A percentile compares a stretch with the other conserved stretches of the same genome.
Evolutionary conservation across 768 basidiomycete species (phyloP).

Genomic region (Termitomyces sp.): DNA sequence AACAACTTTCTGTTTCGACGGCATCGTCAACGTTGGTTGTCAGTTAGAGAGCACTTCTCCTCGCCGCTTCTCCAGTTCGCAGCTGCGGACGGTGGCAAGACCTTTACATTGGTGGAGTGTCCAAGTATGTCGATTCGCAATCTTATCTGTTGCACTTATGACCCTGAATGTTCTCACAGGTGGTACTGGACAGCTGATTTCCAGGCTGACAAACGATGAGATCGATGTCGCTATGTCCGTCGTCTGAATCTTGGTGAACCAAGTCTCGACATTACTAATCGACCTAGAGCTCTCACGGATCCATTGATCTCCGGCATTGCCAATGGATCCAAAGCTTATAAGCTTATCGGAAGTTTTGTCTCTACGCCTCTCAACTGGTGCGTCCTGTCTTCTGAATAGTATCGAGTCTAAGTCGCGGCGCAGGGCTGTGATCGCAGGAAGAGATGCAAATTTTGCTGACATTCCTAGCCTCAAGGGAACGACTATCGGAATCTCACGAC

Average conservation of each 20-base stretch:
- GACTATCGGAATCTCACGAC: slow-evolving; percentile 82
- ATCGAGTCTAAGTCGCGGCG: not conserved
- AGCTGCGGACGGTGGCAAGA: slow-evolving; percentile 56
- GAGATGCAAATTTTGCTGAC: slow-evolving; percentile 58
- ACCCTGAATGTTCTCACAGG: slow-evolving; percentile 33
- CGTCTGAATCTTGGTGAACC: not conserved
- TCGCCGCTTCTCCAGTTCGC: slow-evolving; percentile 87
- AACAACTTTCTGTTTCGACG: not conserved
- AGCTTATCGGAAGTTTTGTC: slow-evolving; percentile 90
- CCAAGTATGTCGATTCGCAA: slow-evolving; percentile 51
- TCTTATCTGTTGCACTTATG: not conserved
- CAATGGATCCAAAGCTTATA: slow-evolving; percentile 83
- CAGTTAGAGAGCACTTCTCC: slow-evolving; percentile 84
- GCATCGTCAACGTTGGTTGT: not conserved
- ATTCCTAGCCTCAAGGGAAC: slow-evolving; percentile 76
- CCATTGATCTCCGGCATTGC: slow-evolving; percentile 89
- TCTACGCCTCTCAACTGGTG: slow-evolving; percentile 85
- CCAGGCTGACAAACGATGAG: slow-evolving; percentile 64
- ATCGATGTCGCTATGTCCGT: slow-evolving; percentile 80
- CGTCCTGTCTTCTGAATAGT: slow-evolving; percentile 7
- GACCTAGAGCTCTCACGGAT: slow-evolving; percentile 77
- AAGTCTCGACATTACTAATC: not conserved
- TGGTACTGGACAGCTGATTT: slow-evolving; percentile 82
- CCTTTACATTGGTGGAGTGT: slow-evolving; percentile 84
- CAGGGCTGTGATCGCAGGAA: slow-evolving; percentile 93